phyloP scores from a whole-genome alignment of 352 stramenopile species.

The Phytophthora cactorum region DNA sequence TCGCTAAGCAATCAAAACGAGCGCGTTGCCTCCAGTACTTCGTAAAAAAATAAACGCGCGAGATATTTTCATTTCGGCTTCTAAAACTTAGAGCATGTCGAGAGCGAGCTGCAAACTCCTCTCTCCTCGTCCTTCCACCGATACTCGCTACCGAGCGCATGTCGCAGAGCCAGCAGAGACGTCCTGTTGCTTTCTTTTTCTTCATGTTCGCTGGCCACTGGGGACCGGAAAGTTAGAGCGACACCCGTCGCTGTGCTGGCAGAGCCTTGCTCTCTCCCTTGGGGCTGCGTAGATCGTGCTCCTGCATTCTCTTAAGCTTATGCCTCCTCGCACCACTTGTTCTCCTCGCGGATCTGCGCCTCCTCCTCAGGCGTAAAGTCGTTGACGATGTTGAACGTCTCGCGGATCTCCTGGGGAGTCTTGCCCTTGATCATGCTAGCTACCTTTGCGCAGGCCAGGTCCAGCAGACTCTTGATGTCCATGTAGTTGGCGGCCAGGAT shows the following conservation, averaged over 20 bases:
- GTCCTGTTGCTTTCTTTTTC: slow-evolving; percentile 9
- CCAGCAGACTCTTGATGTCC: slow-evolving; percentile 98
- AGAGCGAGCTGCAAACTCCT: slow-evolving; percentile 8
- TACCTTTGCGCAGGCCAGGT: slow-evolving; percentile 93
- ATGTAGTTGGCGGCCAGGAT: slow-evolving; percentile 99
- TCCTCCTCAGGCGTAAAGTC: slow-evolving; percentile 99
- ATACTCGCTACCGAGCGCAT: slow-evolving; percentile 16
- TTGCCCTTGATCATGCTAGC: slow-evolving; percentile 97
- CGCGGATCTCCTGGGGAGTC: slow-evolving; percentile 99
- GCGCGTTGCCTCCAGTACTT: background rate
- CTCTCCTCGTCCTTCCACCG: slow-evolving; percentile 14
- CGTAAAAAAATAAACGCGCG: slow-evolving; percentile 20
- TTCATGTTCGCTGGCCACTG: slow-evolving; percentile 7
- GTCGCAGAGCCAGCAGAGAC: background rate
- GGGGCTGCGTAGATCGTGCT: background rate
- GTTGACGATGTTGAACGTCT: slow-evolving; percentile 99
- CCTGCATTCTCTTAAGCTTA: slow-evolving; percentile 53
- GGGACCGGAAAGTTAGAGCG: background rate
- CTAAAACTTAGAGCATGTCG: slow-evolving; percentile 14
- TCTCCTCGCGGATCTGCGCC: slow-evolving; percentile 99
- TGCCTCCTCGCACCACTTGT: slow-evolving; percentile 99
- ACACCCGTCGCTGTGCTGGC: slow-evolving; percentile 3
- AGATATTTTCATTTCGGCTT: slow-evolving; percentile 18
- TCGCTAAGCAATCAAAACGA: background rate
- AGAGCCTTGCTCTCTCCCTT: background rate